Base-by-base conservation (phyloP, 345 rosid genomes). In the Orychophragmus violaceus region DNA sequence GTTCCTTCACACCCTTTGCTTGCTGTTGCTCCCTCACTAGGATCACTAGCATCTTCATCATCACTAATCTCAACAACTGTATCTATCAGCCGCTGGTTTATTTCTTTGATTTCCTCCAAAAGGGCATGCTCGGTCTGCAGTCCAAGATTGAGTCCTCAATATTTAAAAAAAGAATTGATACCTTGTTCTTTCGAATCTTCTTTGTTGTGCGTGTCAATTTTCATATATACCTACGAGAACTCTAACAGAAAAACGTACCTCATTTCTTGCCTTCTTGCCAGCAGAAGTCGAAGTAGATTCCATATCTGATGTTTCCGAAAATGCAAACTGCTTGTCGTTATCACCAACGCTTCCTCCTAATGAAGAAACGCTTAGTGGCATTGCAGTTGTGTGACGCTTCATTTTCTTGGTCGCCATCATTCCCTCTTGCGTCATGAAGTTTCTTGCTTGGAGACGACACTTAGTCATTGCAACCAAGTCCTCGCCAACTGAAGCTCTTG, bases 381-480 rank as follows among this genome's bases (percentile, higher is more conserved):
- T 73, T 44, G 95, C 97, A 64, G 85, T 87, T 48, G 90, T 84
- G 79, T 83, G 68, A 70, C 98, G 96, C 84, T 77, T 88, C 88
- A 85, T 90, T 81, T 81, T 90, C 85, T 80, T 83, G 25, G 80
- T 77, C 49, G 88, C 91, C 42, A 54, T 72, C 76, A 81, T 78
- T 62, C 92, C 93, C 78, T 87, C 96, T 78, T 88, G 99, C 32
- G 87, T 78, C 48, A 84, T 81, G 73, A 79, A 78, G 78, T 83
- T 88, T 82, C 89, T 90, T 56, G 93, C 88, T 71, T 85, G 95
- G 68, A 88, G 83, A 66, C 91, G 92, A 53, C 92, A 85, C 66
- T 88, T 94, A 30, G 95, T 88, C 95, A 88, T 85, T 21, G 97
- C 97, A 60, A 83, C 97, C 80, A 94, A 80, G 82, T 94, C 99